Evolutionary conservation across 805 yeast genomes (phyloP).

Genomic region (Hanseniaspora vineae): DNA sequence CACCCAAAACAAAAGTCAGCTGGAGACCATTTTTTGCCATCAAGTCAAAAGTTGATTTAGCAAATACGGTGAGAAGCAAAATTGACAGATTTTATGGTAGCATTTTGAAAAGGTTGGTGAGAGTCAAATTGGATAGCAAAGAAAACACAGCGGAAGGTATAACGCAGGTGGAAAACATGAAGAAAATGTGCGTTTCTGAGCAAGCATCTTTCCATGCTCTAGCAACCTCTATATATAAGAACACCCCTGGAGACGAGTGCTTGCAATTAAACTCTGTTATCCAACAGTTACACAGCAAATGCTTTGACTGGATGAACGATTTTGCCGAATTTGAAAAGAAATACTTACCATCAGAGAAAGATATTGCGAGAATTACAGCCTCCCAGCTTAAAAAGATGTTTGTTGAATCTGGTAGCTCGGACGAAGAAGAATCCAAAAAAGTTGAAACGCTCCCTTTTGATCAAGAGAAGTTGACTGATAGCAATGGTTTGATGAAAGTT

Average conservation of each 20-base stretch:
- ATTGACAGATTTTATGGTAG: constrained; percentile 57
- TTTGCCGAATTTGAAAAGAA: constrained; percentile 67
- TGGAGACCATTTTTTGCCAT: constrained; percentile 67
- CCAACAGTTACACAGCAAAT: constrained; percentile 62
- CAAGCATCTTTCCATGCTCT: constrained; percentile 29
- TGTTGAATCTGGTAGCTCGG: constrained; percentile 31
- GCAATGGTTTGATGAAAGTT: no score
- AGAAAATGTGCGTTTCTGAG: constrained; percentile 39
- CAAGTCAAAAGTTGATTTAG: constrained; percentile 51
- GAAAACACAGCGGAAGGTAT: constrained; percentile 61
- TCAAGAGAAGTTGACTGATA: no score
- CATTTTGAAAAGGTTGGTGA: constrained; percentile 49
- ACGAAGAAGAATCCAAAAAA: not conserved
- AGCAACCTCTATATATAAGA: constrained; percentile 39
- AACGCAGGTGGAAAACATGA: constrained; percentile 43
- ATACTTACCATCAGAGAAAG: constrained; percentile 84
- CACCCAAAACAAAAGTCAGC: constrained; percentile 57
- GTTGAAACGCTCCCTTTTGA: not conserved
- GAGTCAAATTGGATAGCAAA: constrained; percentile 59
- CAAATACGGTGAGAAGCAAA: constrained; percentile 38
- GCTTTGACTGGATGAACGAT: constrained; percentile 78
- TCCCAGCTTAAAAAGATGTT: constrained; percentile 71
- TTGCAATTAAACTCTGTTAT: constrained; percentile 57
- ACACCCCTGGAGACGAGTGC: constrained; percentile 50
- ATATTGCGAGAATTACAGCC: constrained; percentile 81